Evolutionary conservation across 306 rosid species (phyloP), one percentile per base, ranked within the genome.

Genomic region (Ochetophila trinervis): DNA sequence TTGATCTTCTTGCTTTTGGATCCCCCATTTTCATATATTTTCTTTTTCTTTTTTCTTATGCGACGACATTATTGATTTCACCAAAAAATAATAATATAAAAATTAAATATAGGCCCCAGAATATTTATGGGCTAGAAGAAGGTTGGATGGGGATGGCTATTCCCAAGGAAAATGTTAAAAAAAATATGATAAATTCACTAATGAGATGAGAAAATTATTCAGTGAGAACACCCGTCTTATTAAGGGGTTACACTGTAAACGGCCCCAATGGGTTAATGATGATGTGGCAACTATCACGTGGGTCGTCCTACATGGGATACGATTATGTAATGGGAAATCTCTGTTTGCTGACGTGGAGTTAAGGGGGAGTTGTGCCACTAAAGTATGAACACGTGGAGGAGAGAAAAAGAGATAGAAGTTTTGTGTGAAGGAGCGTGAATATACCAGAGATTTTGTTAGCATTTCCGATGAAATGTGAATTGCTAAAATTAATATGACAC

Each of bases 261-360:
- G n/a, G n/a, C n/a, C n/a, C n/a, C n/a, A n/a, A n/a, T n/a, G n/a
- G n/a, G n/a, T n/a, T n/a, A n/a, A n/a, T n/a, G 50, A 53, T 69
- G 67, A 74, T 5, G 57, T 51, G 80, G 71, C 32, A 53, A 54
- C 32, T 27, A 16, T 65, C 76, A 61, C 63, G 42, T 61, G 79
- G 72, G 42, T 4, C 16, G 18, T 65, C 42, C 57, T 11, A 20
- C 44, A 64, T 60, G 73, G 72, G 13, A 42, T 62, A 24, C 21
- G 62, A 15, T 20, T 15, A 8, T 11, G 5, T 32, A 1, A 5
- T 5, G 17, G 37, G 40, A 70, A 60, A 60, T 70, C 58, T 34
- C 27, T 34, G 14, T 20, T 36, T 47, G 72, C 34, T 22, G 71
- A 62, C 62, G 57, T 77, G 85, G 64, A 54, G 35, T 17, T 19